A percentile compares a stretch with the other conserved stretches of the same genome.
Evolutionary conservation across 2,329 filamentous ascomycete genomes (phyloP).

Genomic region (Tolypocladium cylindrosporum): DNA sequence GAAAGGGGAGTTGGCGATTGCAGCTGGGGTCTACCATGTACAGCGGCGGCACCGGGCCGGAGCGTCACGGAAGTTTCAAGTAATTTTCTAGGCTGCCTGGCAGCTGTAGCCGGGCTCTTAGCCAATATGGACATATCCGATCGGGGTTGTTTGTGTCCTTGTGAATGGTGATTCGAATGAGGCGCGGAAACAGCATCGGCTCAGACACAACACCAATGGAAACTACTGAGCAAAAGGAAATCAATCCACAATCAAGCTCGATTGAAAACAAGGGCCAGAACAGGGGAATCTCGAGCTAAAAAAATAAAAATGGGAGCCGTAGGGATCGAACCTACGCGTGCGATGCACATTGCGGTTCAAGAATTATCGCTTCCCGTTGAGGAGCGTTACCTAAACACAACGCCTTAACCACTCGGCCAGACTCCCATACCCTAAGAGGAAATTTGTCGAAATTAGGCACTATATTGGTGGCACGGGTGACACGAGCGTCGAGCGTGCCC

Average conservation of each 20-base stretch:
- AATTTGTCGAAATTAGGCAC: background rate
- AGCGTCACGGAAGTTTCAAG: background rate
- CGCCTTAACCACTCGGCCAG: slow-evolving; percentile 48
- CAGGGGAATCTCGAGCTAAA: slow-evolving; percentile 1
- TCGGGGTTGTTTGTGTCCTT: too few species aligned
- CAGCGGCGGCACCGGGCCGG: background rate
- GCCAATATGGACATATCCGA: background rate
- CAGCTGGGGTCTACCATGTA: slow-evolving; percentile 1
- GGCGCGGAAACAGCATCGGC: too few species aligned
- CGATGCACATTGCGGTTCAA: slow-evolving; percentile 29
- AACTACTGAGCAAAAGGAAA: too few species aligned
- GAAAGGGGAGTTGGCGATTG: slow-evolving; percentile 4
- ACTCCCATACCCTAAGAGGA: slow-evolving; percentile 19
- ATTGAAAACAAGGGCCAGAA: too few species aligned
- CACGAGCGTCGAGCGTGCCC: background rate
- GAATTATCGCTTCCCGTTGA: slow-evolving; percentile 8
- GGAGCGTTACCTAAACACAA: slow-evolving; percentile 36
- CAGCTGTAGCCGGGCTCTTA: background rate
- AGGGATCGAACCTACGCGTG: slow-evolving; percentile 43
- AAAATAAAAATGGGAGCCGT: slow-evolving; percentile 27
- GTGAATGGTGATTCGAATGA: too few species aligned
- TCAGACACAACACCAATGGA: too few species aligned
- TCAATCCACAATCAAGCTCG: too few species aligned
- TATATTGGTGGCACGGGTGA: background rate
- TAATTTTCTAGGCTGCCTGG: background rate